These are phyloP conservation scores for Tuber calosporum DNA, from an alignment of 495 filamentous ascomycete species.

Conservation along the genomic window DNA sequence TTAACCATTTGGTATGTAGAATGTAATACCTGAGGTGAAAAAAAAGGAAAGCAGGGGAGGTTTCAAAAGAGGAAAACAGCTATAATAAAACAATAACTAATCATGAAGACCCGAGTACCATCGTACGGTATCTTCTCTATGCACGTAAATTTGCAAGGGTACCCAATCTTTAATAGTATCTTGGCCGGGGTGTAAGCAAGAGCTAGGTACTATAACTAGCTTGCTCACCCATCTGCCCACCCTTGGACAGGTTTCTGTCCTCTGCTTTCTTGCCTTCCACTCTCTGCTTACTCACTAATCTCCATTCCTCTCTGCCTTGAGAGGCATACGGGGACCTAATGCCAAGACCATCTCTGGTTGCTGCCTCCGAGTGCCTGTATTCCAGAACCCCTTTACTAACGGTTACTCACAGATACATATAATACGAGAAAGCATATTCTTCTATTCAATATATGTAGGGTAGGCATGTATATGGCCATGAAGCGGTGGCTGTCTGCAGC, in stretches of 20 bases:
- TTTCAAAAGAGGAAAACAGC: not conserved
- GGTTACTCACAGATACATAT: not conserved
- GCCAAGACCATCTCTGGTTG: no score
- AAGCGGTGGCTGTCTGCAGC: not conserved
- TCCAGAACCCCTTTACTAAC: not conserved
- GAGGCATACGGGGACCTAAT: not conserved
- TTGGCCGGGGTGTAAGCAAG: not conserved
- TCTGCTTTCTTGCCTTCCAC: not conserved
- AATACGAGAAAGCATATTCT: not conserved
- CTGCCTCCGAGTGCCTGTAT: not conserved
- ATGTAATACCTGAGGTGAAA: not conserved
- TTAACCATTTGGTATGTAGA: not conserved
- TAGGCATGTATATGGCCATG: not conserved
- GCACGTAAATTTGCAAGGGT: not conserved
- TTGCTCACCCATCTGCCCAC: not conserved
- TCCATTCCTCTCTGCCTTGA: not conserved
- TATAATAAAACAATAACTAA: not conserved
- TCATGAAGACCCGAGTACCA: not conserved
- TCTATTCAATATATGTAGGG: not conserved
- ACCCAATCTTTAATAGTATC: not conserved
- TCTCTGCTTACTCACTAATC: not conserved
- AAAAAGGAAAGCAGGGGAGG: not conserved
- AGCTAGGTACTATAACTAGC: not conserved
- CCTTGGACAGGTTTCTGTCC: not conserved
- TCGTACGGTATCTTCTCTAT: not conserved